Base-by-base conservation (phyloP, 2,329 filamentous ascomycete species). In the Fusarium nygamai region DNA sequence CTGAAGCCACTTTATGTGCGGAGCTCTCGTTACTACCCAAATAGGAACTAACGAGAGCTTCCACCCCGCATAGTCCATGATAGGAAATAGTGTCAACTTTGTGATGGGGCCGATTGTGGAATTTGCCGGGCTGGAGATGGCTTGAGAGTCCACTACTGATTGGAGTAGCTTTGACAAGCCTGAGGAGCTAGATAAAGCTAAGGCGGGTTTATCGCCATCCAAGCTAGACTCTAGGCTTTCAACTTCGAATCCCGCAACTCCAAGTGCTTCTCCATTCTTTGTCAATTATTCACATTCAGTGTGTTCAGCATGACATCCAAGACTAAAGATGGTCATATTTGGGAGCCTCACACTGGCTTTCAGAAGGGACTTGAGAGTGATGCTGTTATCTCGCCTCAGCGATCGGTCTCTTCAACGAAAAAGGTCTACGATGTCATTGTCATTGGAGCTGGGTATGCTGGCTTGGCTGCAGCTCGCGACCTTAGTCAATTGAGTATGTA, bases 261-360 rank as follows among this genome's bases (percentile, higher is more conserved):
- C 6, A 16, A 53, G 31, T 6, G 13, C 3, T 36, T 27, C 17
- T 14, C 8, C 13, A 27, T 53, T 36, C 17, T 53, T 53, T 36
- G 3, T 0, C 31, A 7, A 6, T 34, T 20, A 34, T 13, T 19
- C 8, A 0, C 11, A 14, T 8, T 17, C 17, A 0, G 6, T 14
- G 20, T 10, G 17, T 8, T 20, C 4, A 51, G 8, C 5, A 51
- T 53, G 50, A 19, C 31, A 20, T 13, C n/a, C 8, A 53, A 53
- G 13, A 36, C 50, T 4, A 53, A 12, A 1, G 29, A 53, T 9
- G 50, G 50, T 0, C 50, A 53, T 17, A 36, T 53, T 0, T 53
- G 50, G 50, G 33, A 36, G 48, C 22, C 48, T 22, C 13, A 12
- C 5, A 53, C 33, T 27, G 33, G 50, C 33, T 36, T 53, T 22